These are phyloP conservation scores for Knufia petricola DNA, from an alignment of 2,329 filamentous ascomycete genomes.

Conservation along the genomic window DNA sequence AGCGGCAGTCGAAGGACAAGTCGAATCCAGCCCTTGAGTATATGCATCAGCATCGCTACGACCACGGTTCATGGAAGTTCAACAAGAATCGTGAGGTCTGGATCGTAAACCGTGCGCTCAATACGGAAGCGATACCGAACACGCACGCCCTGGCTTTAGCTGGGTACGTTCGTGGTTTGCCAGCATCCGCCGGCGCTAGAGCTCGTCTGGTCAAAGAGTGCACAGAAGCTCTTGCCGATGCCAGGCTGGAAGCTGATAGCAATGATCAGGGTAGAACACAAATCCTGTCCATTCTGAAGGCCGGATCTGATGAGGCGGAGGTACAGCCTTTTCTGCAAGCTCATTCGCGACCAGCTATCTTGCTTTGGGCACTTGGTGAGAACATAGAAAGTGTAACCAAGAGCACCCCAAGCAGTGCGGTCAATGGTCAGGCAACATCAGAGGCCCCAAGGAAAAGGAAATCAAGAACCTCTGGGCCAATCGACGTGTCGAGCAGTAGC, in stretches of 20 bases:
- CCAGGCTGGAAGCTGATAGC: conserved; percentile 37
- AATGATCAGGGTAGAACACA: conserved; percentile 5
- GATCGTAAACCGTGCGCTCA: conserved; percentile 73
- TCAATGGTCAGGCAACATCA: neutral
- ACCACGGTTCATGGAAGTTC: conserved; percentile 76
- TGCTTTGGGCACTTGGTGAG: conserved; percentile 16
- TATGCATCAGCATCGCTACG: conserved; percentile 62
- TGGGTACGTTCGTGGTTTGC: conserved; percentile 66
- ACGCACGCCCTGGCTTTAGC: conserved; percentile 61
- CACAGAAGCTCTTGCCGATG: conserved; percentile 48
- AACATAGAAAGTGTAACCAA: neutral
- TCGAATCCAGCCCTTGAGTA: conserved; percentile 43
- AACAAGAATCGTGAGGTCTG: conserved; percentile 87
- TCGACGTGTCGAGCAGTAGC: conserved; percentile 32
- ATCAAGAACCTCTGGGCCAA: conserved; percentile 25
- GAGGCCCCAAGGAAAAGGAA: conserved; percentile 29
- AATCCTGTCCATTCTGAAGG: conserved; percentile 10
- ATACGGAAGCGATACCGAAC: conserved; percentile 61
- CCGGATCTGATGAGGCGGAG: conserved; percentile 30
- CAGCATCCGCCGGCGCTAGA: conserved; percentile 60
- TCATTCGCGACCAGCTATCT: conserved; percentile 10
- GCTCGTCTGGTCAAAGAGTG: conserved; percentile 57
- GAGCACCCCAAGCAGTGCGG: too few relatives aligned
- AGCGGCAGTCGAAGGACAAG: conserved; percentile 17
- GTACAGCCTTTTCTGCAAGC: conserved; percentile 16